phyloP scores from a whole-genome alignment of 2,329 filamentous ascomycete genomes.

The Ascocoryne sarcoides region DNA sequence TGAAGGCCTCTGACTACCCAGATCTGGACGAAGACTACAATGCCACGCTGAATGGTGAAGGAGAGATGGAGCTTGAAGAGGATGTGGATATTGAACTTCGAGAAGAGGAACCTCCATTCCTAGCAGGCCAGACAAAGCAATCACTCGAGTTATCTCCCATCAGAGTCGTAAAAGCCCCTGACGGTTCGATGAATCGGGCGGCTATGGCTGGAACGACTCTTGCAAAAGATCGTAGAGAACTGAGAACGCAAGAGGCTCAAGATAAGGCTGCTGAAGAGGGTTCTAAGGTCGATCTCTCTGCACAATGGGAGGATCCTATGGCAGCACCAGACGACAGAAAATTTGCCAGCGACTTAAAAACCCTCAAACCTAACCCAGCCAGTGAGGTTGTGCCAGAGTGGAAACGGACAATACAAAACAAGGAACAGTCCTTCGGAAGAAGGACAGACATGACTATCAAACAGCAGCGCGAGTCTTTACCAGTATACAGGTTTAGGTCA shows the following conservation, averaged over 20 bases:
- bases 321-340: constrained; percentile 73
- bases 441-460: constrained; percentile 89
- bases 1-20: constrained; percentile 87
- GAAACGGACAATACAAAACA: constrained; percentile 75
- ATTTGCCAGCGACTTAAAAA: constrained; percentile 81
- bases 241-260: constrained; percentile 81
- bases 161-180: constrained; percentile 90
- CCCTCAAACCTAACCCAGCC: constrained; percentile 49
- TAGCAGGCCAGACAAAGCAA: constrained; percentile 93
- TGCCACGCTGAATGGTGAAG: constrained; percentile 75
- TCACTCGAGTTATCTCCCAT: constrained; percentile 93
- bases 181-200: constrained; percentile 94
- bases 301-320: constrained; percentile 98
- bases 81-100: constrained; percentile 95
- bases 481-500: constrained; percentile 80
- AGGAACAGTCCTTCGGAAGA: constrained; percentile 74
- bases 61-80: constrained; percentile 84
- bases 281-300: constrained; percentile 70
- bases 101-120: constrained; percentile 92
- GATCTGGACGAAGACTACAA: constrained; percentile 93
- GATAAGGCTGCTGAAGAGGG: constrained; percentile 66
- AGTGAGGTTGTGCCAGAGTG: constrained; percentile 76
- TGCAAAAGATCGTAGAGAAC: constrained; percentile 81
- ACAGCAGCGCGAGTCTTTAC: constrained; percentile 81
- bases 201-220: constrained; percentile 88